Base-by-base conservation (phyloP, 352 stramenopile genomes). In the Phytophthora nicotianae region DNA sequence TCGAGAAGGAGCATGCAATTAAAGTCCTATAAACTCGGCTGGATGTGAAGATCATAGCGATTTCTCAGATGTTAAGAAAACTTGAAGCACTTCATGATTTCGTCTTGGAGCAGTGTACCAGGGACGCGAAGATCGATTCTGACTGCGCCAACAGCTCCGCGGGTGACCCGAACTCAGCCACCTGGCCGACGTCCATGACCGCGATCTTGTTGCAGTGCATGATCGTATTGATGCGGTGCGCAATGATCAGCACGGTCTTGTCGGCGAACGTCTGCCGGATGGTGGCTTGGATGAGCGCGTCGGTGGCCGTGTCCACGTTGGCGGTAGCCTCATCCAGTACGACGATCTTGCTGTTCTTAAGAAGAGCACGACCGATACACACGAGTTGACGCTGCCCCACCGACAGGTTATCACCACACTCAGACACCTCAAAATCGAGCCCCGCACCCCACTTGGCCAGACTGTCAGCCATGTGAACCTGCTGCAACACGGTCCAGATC, bases 261-360 rank as follows among this genome's bases (percentile, higher is more conserved):
- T 90, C 70, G 7, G 52, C 55, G 77, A 98, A 98, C 26, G 97
- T 91, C 43, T 92, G 55, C 35, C 92, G 77, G 60, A 98, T 95
- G 20, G 85, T 93, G 2, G 63, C 58, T 50, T 85, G 70, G 41
- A 79, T 79, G 8, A 79, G 46, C 21, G 43, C 26, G 55, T 98
- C 90, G 1, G 75, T 89, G 29, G 29, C 8, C 29, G 29, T 35
- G 29, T 35, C 29, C 29, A 35, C 29, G 9, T 35, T 35, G 29
- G 87, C 82, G 8, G 97, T 98, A 9, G 95, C 96, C 71, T 99
- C 97, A 71, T 99, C 97, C 33, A 99, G 58, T 19, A 98, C 77
- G 3, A 99, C 66, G 23, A 86, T 73, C 43, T 96, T 96, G 20
- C 86, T 81, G 47, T 97, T 87, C 20, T 92, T 84, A 6, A 99